Evolutionary conservation across 495 filamentous ascomycete genomes (phyloP).

Genomic region (Pseudevernia furfuracea): DNA sequence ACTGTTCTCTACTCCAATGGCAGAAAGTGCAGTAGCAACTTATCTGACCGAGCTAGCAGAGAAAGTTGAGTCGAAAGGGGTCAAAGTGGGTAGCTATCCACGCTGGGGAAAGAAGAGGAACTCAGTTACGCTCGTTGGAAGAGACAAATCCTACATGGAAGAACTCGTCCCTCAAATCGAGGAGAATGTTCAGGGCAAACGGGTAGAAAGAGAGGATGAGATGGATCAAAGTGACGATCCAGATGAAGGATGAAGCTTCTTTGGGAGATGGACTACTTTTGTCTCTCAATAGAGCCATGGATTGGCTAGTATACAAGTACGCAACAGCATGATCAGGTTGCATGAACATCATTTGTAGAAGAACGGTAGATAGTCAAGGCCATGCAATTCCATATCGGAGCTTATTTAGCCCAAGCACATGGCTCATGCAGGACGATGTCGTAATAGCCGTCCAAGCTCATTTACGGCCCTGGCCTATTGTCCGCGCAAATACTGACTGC

Average conservation of each 20-base stretch:
- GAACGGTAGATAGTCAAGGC: slow-evolving; percentile 3
- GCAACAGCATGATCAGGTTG: background rate
- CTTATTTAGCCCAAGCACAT: slow-evolving; percentile 16
- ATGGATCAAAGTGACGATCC: slow-evolving; percentile 38
- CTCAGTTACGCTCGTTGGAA: slow-evolving; percentile 84
- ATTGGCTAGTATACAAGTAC: background rate
- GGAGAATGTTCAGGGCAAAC: slow-evolving; percentile 49
- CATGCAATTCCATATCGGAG: slow-evolving; percentile 11
- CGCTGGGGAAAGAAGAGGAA: slow-evolving; percentile 83
- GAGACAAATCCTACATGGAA: slow-evolving; percentile 55
- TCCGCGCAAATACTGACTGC: background rate
- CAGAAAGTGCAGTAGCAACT: slow-evolving; percentile 74
- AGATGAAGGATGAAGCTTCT: slow-evolving; percentile 13
- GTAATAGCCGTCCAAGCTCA: slow-evolving; percentile 2
- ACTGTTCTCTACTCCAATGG: slow-evolving; percentile 74
- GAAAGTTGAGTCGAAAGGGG: slow-evolving; percentile 58
- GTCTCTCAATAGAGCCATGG: background rate
- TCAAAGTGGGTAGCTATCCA: slow-evolving; percentile 97
- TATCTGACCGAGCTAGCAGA: slow-evolving; percentile 74
- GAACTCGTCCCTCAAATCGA: slow-evolving; percentile 54
- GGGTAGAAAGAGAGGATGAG: slow-evolving; percentile 53
- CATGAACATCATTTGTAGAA: background rate
- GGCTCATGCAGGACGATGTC: slow-evolving; percentile 12
- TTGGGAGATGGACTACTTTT: background rate
- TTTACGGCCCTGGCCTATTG: background rate